Conservation (phyloP, 1,139 yeast genomes). For the Lodderomyces pseudojiufengensis region DNA sequence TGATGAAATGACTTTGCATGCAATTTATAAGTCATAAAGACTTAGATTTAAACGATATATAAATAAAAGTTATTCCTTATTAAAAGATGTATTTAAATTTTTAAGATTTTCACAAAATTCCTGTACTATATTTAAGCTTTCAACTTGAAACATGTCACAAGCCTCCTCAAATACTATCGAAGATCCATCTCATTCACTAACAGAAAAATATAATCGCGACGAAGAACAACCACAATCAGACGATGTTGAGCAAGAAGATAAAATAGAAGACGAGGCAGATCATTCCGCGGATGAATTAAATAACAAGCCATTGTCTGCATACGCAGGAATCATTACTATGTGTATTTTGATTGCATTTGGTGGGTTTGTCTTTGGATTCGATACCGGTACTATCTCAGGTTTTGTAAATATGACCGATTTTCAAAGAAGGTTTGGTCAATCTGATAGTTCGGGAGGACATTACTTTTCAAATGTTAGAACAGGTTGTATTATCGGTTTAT, state of each 20-base stretch:
- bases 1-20: too few relatives aligned
- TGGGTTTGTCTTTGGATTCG: conserved; percentile 74
- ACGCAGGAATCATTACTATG: conserved; percentile 10
- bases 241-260: background rate
- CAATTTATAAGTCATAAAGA: too few relatives aligned
- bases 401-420: conserved; percentile 57
- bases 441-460: conserved; percentile 22
- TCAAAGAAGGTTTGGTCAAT: conserved; percentile 44
- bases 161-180: background rate
- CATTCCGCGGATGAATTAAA: conserved; percentile 4
- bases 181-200: background rate
- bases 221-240: conserved; percentile 40
- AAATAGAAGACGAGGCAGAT: conserved; percentile 1
- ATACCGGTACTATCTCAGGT: conserved; percentile 73
- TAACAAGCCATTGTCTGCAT: conserved; percentile 9
- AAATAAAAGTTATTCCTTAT: too few relatives aligned
- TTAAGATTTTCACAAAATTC: too few relatives aligned
- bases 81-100: too few relatives aligned
- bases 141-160: conserved; percentile 3
- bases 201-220: background rate
- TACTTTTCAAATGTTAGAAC: conserved; percentile 43
- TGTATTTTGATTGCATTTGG: conserved; percentile 53
- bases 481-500: conserved; percentile 59
- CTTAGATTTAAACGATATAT: too few relatives aligned
- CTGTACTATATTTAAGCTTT: too few relatives aligned